Evolutionary conservation across 2,329 filamentous ascomycete genomes (phyloP).

Genomic region (Scytalidium lignicola): DNA sequence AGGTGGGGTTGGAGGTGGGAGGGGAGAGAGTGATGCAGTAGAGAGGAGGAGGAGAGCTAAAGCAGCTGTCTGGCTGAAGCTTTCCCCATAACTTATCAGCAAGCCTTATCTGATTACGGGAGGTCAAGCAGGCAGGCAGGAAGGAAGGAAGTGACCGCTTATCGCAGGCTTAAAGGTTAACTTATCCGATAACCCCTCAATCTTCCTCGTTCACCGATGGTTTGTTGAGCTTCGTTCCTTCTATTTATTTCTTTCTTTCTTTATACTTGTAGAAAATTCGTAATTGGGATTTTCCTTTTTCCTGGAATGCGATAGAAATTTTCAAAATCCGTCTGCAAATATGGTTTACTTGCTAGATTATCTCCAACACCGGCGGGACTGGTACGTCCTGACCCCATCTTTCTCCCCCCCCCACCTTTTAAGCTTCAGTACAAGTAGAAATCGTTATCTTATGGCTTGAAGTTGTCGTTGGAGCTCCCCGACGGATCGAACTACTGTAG

Average conservation of each 20-base stretch:
- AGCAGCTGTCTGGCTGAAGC: too few relatives aligned
- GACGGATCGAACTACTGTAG: background rate
- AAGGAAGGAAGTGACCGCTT: constrained; percentile 1
- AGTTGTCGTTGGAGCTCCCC: background rate
- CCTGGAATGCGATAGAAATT: background rate
- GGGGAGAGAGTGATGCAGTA: too few relatives aligned
- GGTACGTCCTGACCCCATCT: constrained; percentile 15
- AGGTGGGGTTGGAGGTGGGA: background rate
- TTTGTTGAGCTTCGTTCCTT: background rate
- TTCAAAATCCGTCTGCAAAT: constrained; percentile 7
- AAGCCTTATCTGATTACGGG: background rate
- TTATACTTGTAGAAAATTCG: too few relatives aligned
- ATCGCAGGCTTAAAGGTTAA: constrained; percentile 3
- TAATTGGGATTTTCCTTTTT: background rate
- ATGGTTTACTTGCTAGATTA: constrained; percentile 29
- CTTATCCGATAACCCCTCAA: background rate
- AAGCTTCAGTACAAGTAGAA: too few relatives aligned
- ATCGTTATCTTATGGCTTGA: background rate
- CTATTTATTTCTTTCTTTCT: background rate
- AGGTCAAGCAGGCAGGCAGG: background rate
- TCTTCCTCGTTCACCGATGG: too few relatives aligned
- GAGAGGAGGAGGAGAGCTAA: too few relatives aligned
- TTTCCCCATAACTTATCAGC: too few relatives aligned
- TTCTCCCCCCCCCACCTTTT: constrained; percentile 2
- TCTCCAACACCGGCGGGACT: constrained; percentile 27